These are phyloP conservation scores for Xanthoconium separans DNA, from an alignment of 1,284 basidiomycete genomes.

Conservation along the genomic window DNA sequence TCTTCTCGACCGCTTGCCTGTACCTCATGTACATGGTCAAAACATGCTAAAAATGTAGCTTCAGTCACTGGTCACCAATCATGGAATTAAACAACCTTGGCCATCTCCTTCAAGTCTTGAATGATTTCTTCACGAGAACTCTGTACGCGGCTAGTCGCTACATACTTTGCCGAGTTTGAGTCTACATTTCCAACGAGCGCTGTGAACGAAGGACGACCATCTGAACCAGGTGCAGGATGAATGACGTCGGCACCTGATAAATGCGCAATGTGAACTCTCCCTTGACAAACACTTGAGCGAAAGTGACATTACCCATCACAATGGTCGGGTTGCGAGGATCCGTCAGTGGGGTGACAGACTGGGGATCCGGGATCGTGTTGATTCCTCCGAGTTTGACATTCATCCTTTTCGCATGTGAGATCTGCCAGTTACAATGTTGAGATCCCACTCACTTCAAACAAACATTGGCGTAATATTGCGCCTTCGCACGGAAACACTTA, in stretches of 20 bases:
- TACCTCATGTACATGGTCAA: slow-evolving; percentile 58
- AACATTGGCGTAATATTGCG: slow-evolving; percentile 77
- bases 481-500: slow-evolving; percentile 62
- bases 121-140: slow-evolving; percentile 73
- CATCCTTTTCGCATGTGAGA: slow-evolving; percentile 45
- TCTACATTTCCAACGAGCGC: slow-evolving; percentile 75
- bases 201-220: slow-evolving; percentile 73
- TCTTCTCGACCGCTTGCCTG: slow-evolving; percentile 51
- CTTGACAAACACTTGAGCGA: not conserved
- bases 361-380: slow-evolving; percentile 67
- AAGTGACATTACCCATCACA: slow-evolving; percentile 58
- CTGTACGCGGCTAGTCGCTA: slow-evolving; percentile 62
- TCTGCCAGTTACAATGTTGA: not conserved
- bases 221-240: slow-evolving; percentile 73
- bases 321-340: slow-evolving; percentile 71
- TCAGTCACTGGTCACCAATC: not conserved
- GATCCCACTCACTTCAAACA: slow-evolving; percentile 60
- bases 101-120: slow-evolving; percentile 64
- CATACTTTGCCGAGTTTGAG: slow-evolving; percentile 54
- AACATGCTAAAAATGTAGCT: slow-evolving; percentile 41
- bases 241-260: slow-evolving; percentile 70
- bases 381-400: slow-evolving; percentile 82
- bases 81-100: slow-evolving; percentile 37
- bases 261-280: slow-evolving; percentile 3
- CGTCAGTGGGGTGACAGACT: slow-evolving; percentile 57